Evolutionary conservation across 2,329 filamentous ascomycete species (phyloP).

Genomic region (Aureobasidium sp.): DNA sequence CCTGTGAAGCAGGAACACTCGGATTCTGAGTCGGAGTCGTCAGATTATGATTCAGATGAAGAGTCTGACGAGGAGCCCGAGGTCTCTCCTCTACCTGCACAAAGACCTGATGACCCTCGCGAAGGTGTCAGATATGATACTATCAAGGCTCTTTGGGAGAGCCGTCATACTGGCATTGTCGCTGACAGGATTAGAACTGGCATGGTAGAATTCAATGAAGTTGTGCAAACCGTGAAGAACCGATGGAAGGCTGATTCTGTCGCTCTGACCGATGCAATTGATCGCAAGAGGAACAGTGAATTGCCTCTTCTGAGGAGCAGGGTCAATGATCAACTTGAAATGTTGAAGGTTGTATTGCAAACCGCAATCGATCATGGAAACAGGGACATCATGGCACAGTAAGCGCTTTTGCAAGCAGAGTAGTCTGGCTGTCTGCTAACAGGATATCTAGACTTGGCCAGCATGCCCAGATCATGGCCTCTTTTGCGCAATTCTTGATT

Average conservation of each 20-base stretch:
- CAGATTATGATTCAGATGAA: conserved; percentile 24
- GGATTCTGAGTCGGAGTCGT: conserved; percentile 13
- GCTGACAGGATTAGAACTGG: conserved; percentile 48
- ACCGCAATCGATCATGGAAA: conserved; percentile 41
- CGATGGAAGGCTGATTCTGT: conserved; percentile 53
- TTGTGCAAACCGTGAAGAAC: conserved; percentile 53
- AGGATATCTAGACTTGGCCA: conserved; percentile 20
- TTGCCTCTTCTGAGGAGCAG: conserved; percentile 49
- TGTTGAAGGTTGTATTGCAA: conserved; percentile 47
- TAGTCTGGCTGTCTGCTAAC: not conserved
- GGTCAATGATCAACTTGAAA: conserved; percentile 50
- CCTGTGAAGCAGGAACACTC: conserved; percentile 15
- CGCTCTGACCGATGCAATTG: conserved; percentile 51
- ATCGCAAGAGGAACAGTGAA: conserved; percentile 48
- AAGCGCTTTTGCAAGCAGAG: conserved; percentile 19
- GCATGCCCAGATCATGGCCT: conserved; percentile 35
- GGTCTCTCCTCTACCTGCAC: conserved; percentile 47
- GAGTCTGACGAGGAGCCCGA: conserved; percentile 43
- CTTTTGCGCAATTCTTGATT: conserved; percentile 43
- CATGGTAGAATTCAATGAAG: conserved; percentile 51
- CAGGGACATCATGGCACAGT: conserved; percentile 39
- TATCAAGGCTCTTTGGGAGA: conserved; percentile 55
- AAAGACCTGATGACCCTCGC: conserved; percentile 46
- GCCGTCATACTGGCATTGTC: conserved; percentile 43
- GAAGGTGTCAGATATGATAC: conserved; percentile 52